phyloP scores from a whole-genome alignment of 495 filamentous ascomycete species.

The Aspergillus haitiensis region DNA sequence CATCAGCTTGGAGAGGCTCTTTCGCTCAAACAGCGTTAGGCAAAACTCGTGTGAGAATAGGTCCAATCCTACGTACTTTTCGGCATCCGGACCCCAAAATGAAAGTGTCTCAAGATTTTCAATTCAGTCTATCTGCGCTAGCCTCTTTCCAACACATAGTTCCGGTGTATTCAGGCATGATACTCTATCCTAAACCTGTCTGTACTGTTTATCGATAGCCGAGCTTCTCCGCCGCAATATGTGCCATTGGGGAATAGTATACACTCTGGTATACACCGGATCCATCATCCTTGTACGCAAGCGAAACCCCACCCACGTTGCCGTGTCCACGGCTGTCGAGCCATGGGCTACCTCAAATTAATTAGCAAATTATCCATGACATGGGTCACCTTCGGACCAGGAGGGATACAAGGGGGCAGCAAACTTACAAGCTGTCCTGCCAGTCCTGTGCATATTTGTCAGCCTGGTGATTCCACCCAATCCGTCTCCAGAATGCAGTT shows the following conservation, averaged over 20 bases:
- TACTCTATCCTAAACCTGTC: background rate
- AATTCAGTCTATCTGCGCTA: background rate
- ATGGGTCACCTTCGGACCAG: background rate
- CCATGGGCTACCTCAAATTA: background rate
- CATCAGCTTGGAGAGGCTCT: background rate
- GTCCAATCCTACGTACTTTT: too few species aligned
- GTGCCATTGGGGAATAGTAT: constrained; percentile 6
- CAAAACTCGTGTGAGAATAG: background rate
- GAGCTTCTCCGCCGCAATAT: background rate
- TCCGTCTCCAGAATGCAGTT: constrained; percentile 4
- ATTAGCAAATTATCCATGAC: background rate
- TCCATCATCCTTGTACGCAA: constrained; percentile 5
- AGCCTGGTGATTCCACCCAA: constrained; percentile 5
- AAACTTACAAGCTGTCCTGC: constrained; percentile 1
- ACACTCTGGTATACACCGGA: constrained; percentile 7
- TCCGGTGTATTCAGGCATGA: background rate
- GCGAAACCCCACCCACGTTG: background rate
- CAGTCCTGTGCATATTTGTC: constrained; percentile 3
- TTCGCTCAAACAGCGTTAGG: background rate
- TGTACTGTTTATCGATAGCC: background rate
- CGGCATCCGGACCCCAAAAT: too few species aligned
- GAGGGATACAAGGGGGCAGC: too few species aligned
- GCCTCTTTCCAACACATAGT: background rate
- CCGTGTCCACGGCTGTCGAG: constrained; percentile 1
- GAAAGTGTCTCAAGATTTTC: too few species aligned